Evolutionary conservation across 2,329 filamentous ascomycete species (phyloP).

Genomic region (Leptoxyphium fumago): DNA sequence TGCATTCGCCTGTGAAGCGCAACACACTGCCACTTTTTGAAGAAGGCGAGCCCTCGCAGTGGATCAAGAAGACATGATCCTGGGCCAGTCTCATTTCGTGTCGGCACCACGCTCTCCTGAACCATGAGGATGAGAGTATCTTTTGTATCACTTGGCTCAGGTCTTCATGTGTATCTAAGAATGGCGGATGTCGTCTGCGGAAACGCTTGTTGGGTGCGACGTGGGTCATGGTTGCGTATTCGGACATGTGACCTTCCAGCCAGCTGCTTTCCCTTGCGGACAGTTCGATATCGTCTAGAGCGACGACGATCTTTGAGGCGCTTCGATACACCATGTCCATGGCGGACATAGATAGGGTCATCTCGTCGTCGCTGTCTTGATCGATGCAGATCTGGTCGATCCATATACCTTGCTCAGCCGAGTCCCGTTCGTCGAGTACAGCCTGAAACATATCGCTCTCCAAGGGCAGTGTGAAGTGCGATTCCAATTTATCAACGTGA

Average conservation of each 20-base stretch:
- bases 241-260: slow-evolving; percentile 24
- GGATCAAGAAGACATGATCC: slow-evolving; percentile 27
- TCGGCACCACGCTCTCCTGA: slow-evolving; percentile 30
- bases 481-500: slow-evolving; percentile 15
- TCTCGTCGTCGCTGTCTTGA: slow-evolving; percentile 26
- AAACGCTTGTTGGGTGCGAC: slow-evolving; percentile 18
- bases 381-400: slow-evolving; percentile 32
- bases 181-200: slow-evolving; percentile 17
- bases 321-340: slow-evolving; percentile 30
- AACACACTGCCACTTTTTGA: slow-evolving; percentile 14
- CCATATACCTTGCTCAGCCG: slow-evolving; percentile 27
- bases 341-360: slow-evolving; percentile 23
- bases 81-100: slow-evolving; percentile 29
- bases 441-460: slow-evolving; percentile 26
- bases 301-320: slow-evolving; percentile 26
- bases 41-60: slow-evolving; percentile 15
- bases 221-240: slow-evolving; percentile 19
- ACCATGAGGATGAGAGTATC: slow-evolving; percentile 28
- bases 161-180: slow-evolving; percentile 17
- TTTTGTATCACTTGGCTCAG: slow-evolving; percentile 20
- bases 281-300: slow-evolving; percentile 27
- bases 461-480: slow-evolving; percentile 26
- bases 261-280: slow-evolving; percentile 21
- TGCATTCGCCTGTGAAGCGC: slow-evolving; percentile 27
- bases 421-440: slow-evolving; percentile 23